Evolutionary conservation across 2,329 filamentous ascomycete species (phyloP), one percentile per base, ranked within the genome.

Genomic region (Triangularia verruculosa): DNA sequence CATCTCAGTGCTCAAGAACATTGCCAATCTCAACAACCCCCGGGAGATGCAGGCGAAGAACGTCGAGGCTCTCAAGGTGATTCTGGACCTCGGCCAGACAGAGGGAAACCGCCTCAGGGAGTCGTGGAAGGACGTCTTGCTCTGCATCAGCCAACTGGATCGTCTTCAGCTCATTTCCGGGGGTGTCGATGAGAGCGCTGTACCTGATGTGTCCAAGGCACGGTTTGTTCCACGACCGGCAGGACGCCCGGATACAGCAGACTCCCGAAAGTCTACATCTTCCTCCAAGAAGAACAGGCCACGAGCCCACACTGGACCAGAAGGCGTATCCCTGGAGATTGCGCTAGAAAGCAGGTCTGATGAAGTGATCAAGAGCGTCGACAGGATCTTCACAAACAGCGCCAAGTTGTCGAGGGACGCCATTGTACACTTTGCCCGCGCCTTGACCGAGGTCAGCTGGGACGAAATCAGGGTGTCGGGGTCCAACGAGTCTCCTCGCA

Each of bases 401-500:
- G 94, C 93, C 8, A 93, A 96, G 70, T 83, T 99, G 2, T 93
- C 91, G 4, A 93, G 93, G 64, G 93, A 97, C 69, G 93, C 94
- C 2, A 99, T 99, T 72, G 91, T 98, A 1, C 89, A 96, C 74
- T 99, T 99, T 74, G 94, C 97, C 58, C 88, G 89, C 62, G 93
- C 95, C 0, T 79, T 99, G 64, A 96, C 92, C 7, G 93, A 97
- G 74, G 94, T 99, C 68, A 98, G 94, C 76, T 98, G 95, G 95
- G 94, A 98, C 73, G 95, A 99, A 76, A 99, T 99, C 72, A 94
- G 96, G 74, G 96, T 95, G 3, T 98, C 95, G 0, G 95, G 95
- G 0, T 92, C 94, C 62, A 97, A 94, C 73, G 95, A 99, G 65
- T 96, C 92, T 22, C 95, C 95, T 11, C 88, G 96, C 61, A 99